phyloP scores from a whole-genome alignment of 2,329 filamentous ascomycete genomes.

The Diplodia sapinea region DNA sequence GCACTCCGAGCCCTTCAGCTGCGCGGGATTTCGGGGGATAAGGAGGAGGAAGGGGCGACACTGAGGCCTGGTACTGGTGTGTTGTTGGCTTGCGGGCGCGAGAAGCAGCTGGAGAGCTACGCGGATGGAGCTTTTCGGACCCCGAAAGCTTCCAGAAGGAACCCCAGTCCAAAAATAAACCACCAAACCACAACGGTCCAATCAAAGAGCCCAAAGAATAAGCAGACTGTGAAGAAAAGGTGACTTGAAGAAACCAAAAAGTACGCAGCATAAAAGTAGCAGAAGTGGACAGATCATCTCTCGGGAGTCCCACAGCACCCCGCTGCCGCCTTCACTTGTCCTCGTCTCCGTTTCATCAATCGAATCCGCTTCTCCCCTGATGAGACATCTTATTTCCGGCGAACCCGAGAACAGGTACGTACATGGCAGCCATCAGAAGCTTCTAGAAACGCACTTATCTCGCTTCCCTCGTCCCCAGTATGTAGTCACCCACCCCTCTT shows the following conservation, averaged over 20 bases:
- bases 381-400: not conserved
- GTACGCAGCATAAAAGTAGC: not conserved
- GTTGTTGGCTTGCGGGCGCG: not conserved
- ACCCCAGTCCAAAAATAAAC: not conserved
- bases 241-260: not conserved
- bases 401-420: not conserved
- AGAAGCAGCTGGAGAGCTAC: not conserved
- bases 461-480: not conserved
- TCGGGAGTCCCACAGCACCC: not conserved
- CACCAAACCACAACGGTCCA: not conserved
- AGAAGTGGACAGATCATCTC: constrained; percentile 12
- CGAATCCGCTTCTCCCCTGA: not conserved
- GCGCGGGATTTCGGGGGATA: not conserved
- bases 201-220: not conserved
- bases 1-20: not conserved
- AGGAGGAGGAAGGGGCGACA: not conserved
- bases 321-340: not conserved
- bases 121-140: not conserved
- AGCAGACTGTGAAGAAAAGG: not conserved
- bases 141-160: not conserved
- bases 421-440: not conserved
- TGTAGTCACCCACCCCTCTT: not conserved
- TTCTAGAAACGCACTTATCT: not conserved
- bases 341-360: not conserved
- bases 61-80: not conserved